Percentiles rank a stretch among this genome's conserved stretches.
These are phyloP conservation scores for Neonectria sp. DNA, from an alignment of 2,329 filamentous ascomycete species.

Conservation along the genomic window DNA sequence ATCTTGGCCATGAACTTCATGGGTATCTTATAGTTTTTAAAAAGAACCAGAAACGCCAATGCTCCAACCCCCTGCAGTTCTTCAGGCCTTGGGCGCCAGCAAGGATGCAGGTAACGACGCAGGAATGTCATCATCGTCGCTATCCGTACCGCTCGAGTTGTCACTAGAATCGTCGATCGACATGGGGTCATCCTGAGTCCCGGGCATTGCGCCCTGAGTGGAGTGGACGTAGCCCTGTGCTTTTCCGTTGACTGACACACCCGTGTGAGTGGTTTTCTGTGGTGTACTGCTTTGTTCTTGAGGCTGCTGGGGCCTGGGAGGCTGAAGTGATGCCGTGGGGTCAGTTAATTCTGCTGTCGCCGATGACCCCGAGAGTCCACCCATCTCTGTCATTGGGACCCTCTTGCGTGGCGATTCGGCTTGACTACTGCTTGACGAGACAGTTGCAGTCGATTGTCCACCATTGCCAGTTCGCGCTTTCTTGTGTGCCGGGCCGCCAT, in stretches of 20 bases:
- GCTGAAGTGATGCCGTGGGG: conserved; percentile 49
- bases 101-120: conserved; percentile 36
- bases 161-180: conserved; percentile 40
- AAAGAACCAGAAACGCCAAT: conserved; percentile 33
- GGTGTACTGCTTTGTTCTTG: conserved; percentile 7
- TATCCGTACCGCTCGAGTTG: conserved; percentile 36
- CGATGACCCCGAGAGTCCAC: conserved; percentile 53
- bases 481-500: conserved; percentile 39
- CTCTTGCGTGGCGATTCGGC: conserved; percentile 43
- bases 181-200: conserved; percentile 48
- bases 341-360: conserved; percentile 56
- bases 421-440: conserved; percentile 12
- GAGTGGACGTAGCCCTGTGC: background rate
- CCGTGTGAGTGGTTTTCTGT: background rate
- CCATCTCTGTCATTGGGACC: conserved; percentile 52
- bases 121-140: conserved; percentile 50
- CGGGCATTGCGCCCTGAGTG: background rate
- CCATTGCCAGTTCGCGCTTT: conserved; percentile 39
- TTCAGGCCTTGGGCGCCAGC: conserved; percentile 1
- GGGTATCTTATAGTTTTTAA: conserved; percentile 3
- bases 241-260: background rate
- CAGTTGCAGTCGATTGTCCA: conserved; percentile 18
- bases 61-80: background rate
- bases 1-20: background rate
- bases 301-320: conserved; percentile 40